Evolutionary conservation across 768 basidiomycete species (phyloP), one percentile per base, ranked within the genome.

Genomic region (Phlegmacium glaucopus): DNA sequence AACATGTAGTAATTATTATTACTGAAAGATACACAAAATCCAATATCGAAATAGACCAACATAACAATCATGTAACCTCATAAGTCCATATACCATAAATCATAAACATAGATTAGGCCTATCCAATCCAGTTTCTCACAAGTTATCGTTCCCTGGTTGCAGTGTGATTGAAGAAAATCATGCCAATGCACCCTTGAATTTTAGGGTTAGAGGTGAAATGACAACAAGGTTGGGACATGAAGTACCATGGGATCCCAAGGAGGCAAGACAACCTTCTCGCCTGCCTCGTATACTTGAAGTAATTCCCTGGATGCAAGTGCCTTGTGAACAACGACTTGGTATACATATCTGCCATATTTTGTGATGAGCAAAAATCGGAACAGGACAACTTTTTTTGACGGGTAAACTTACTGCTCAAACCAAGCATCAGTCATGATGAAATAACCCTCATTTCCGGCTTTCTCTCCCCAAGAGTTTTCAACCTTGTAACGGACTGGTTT

Each of bases 401-500:
- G 45, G 54, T 37, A 41, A 4, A 74, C 87, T 59, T 57, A 91
- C 87, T 97, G 75, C 47, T 87, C 84, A 66, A 97, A 97, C 94
- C 95, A 98, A 36, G 71, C 72, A 54, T 90, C 88, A 41, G 83
- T 90, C 92, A 95, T 94, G 58, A 95, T 81, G 69, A 88, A 91
- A 68, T 83, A 94, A 6, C 94, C 94, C 56, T 92, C 84, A 55
- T 92, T 75, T 18, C 93, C 87, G 0, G 74, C 76, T 0, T 70
- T 69, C 22, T 83, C 82, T 12, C 90, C 89, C 95, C 95, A 98
- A 3, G 85, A 88, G 71, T 98, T 98, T 75, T 98, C 95, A 15
- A 98, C 90, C 68, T 92, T 91, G 78, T 92, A 98, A n/a, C 92
- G 79, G 15, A 94, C 67, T 0, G 93, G 85, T 48, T 78, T 80